phyloP scores from a whole-genome alignment of 345 rosid species.

The Pistacia vera region DNA sequence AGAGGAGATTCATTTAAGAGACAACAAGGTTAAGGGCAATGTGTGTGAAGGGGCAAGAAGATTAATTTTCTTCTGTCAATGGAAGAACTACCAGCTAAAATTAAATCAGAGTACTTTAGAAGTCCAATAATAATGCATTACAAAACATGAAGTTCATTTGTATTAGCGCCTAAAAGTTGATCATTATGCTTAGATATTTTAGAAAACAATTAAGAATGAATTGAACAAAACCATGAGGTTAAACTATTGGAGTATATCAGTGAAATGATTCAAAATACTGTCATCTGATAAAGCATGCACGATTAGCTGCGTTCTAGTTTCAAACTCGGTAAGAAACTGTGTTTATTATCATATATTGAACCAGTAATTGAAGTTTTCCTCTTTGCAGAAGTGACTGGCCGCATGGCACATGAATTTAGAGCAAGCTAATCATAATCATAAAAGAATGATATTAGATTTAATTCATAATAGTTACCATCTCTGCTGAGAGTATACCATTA shows the following conservation, averaged over 20 bases:
- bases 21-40: not conserved
- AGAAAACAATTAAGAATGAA: too few species aligned
- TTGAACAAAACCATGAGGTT: too few species aligned
- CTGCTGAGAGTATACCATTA: constrained; percentile 95
- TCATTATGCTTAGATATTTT: too few species aligned
- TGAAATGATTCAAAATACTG: not conserved
- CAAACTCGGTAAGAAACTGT: not conserved
- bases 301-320: not conserved
- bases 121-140: not conserved
- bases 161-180: too few species aligned
- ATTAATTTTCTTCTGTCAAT: too few species aligned
- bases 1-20: not conserved
- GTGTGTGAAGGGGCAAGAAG: too few species aligned
- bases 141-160: not conserved
- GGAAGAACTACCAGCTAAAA: not conserved
- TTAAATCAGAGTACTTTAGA: not conserved
- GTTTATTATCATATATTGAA: not conserved
- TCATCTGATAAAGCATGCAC: not conserved
- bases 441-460: not conserved
- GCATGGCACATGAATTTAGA: constrained; percentile 1
- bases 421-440: not conserved
- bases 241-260: not conserved
- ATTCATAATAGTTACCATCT: constrained; percentile 75
- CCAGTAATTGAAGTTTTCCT: not conserved
- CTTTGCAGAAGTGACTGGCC: not conserved